phyloP scores from a whole-genome alignment of 208 protist species.

The Blechomonas ayalai region DNA sequence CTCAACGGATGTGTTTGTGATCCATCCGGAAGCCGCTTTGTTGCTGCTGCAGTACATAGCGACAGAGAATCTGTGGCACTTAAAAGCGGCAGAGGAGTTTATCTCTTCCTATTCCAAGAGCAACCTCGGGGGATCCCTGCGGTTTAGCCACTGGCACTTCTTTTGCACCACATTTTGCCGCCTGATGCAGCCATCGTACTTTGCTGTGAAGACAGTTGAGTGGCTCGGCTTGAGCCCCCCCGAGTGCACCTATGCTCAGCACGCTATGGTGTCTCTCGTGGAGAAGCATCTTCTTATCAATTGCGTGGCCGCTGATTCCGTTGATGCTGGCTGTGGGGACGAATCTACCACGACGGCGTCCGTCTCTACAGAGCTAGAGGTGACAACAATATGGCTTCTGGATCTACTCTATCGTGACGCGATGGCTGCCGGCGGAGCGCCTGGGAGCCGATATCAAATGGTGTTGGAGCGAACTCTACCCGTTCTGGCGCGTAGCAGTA shows the following conservation, averaged over 20 bases:
- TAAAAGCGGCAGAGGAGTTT: not conserved
- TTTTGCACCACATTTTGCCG: conserved; percentile 59
- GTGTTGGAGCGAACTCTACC: conserved; percentile 19
- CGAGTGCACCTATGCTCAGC: conserved; percentile 12
- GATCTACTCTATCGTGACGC: conserved; percentile 19
- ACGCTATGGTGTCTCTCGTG: conserved; percentile 6
- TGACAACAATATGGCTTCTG: conserved; percentile 34
- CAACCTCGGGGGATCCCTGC: conserved; percentile 8
- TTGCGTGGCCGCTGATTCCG: not conserved
- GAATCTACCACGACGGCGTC: conserved; percentile 11
- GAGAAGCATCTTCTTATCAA: not conserved
- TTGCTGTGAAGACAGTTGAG: conserved; percentile 55
- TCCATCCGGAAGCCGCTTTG: conserved; percentile 31
- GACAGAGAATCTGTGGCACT: conserved; percentile 22
- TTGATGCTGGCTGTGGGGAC: not conserved
- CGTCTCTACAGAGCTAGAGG: conserved; percentile 17
- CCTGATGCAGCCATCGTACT: conserved; percentile 43
- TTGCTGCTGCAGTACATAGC: conserved; percentile 35
- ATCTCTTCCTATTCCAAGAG: too few relatives aligned
- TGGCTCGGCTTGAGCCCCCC: conserved; percentile 29
- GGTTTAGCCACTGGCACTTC: conserved; percentile 63
- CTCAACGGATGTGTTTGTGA: too few relatives aligned
- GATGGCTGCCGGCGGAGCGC: not conserved
- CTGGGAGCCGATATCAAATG: conserved; percentile 18
- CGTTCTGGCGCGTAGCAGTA: conserved; percentile 12